These are phyloP conservation scores for Dendrobium officinale DNA, from an alignment of 106 monocot species.

Conservation along the genomic window DNA sequence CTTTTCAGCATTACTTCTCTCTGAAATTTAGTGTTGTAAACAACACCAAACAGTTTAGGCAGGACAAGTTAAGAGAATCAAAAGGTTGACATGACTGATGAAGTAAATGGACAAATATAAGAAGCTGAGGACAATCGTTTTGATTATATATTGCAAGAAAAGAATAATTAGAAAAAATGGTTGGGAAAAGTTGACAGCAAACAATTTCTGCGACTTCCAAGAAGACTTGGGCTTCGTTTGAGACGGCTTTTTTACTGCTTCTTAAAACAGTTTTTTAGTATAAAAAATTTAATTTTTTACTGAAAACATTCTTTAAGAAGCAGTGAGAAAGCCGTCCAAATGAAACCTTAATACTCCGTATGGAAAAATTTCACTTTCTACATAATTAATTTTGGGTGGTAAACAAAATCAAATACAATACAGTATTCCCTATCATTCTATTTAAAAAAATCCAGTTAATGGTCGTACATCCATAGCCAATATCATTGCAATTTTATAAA, in stretches of 20 bases:
- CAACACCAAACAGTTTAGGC: neutral
- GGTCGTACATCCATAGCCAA: neutral
- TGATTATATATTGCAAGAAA: neutral
- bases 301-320: too few species aligned
- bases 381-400: neutral
- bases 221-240: too few species aligned
- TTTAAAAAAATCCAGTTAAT: neutral
- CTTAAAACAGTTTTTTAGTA: too few species aligned
- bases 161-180: neutral
- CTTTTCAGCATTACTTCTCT: constrained; percentile 84
- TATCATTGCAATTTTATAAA: too few species aligned
- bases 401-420: neutral
- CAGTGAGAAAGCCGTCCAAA: too few species aligned
- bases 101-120: neutral
- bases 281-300: too few species aligned
- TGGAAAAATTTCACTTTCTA: neutral
- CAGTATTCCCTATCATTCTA: neutral
- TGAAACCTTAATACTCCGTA: too few species aligned
- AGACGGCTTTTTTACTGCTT: too few species aligned
- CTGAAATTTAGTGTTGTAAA: constrained; percentile 28
- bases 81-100: neutral
- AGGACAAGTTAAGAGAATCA: neutral
- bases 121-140: neutral
- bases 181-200: neutral
- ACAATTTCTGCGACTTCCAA: neutral